Evolutionary conservation across 768 basidiomycete genomes (phyloP).

Genomic region (Suillus alpinus): DNA sequence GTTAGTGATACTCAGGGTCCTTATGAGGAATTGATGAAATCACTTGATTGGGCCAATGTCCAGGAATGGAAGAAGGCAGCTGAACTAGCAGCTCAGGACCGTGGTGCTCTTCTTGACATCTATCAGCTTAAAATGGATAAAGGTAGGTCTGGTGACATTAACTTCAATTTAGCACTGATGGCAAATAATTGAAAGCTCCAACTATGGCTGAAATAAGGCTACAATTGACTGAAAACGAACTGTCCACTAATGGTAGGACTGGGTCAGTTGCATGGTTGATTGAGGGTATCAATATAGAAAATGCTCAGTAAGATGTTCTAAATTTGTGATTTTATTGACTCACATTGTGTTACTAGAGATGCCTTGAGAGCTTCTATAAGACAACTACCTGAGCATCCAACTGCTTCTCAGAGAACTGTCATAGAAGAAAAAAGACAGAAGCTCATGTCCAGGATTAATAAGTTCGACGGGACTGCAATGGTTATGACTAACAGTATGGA

Average conservation of each 20-base stretch:
- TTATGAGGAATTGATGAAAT: not conserved
- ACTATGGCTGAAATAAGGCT: slow-evolving; percentile 5
- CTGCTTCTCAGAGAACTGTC: not conserved
- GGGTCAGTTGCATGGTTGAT: slow-evolving; percentile 5
- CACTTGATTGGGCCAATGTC: not conserved
- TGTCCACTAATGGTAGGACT: not conserved
- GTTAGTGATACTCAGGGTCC: slow-evolving; percentile 2
- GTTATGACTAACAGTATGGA: not conserved
- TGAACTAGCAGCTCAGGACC: not conserved
- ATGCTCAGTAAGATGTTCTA: slow-evolving; percentile 6
- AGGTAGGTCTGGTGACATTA: not conserved
- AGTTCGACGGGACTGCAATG: not conserved
- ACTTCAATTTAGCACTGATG: not conserved
- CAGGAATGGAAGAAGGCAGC: not conserved
- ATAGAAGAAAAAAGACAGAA: slow-evolving; percentile 3
- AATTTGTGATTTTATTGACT: not conserved
- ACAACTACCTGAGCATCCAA: not conserved
- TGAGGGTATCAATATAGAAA: slow-evolving; percentile 5
- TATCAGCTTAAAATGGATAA: slow-evolving; percentile 3
- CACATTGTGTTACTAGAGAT: slow-evolving; percentile 2
- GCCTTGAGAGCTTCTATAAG: not conserved
- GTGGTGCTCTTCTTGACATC: not conserved
- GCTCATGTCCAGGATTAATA: not conserved
- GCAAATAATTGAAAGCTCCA: not conserved
- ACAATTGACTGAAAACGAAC: not conserved